Conservation (phyloP, 2,329 filamentous ascomycete species). For the Periconia sp. region DNA sequence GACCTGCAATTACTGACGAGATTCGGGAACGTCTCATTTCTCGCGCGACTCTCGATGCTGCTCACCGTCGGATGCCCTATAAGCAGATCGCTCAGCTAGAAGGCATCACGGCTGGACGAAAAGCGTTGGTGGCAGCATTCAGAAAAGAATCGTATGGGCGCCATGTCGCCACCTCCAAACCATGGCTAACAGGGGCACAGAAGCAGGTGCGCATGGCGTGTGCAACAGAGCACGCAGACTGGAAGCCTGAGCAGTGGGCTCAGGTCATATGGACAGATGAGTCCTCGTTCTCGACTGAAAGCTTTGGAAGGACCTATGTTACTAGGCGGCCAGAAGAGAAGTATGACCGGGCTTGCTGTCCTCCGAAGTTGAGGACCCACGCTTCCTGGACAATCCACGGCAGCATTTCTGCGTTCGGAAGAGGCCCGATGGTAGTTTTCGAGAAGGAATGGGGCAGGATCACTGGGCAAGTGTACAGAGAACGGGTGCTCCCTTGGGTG, state of each 20-base stretch:
- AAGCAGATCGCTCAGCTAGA: constrained; percentile 10
- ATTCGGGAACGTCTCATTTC: constrained; percentile 4
- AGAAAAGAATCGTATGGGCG: constrained; percentile 10
- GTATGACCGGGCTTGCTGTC: constrained; percentile 12
- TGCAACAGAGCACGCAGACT: constrained; percentile 8
- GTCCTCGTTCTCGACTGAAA: constrained; percentile 8
- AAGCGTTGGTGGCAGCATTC: constrained; percentile 10
- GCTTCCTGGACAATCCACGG: constrained; percentile 13
- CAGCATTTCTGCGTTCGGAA: constrained; percentile 13
- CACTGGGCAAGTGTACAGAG: constrained; percentile 8
- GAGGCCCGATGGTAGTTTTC: constrained; percentile 10
- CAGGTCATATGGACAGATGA: constrained; percentile 14
- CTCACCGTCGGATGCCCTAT: constrained; percentile 5
- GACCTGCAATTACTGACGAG: not conserved
- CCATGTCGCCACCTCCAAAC: constrained; percentile 11
- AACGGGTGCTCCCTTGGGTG: constrained; percentile 8
- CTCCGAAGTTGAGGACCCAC: constrained; percentile 14
- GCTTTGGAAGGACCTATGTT: constrained; percentile 11
- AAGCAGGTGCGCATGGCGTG: constrained; percentile 10
- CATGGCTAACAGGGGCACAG: constrained; percentile 11
- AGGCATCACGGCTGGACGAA: constrained; percentile 9
- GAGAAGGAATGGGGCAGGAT: constrained; percentile 9
- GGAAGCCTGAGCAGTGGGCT: constrained; percentile 10
- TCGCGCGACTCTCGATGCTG: constrained; percentile 6
- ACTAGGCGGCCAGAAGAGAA: constrained; percentile 13